Conservation (phyloP, 2,329 filamentous ascomycete genomes). For the Cordyceps militaris region DNA sequence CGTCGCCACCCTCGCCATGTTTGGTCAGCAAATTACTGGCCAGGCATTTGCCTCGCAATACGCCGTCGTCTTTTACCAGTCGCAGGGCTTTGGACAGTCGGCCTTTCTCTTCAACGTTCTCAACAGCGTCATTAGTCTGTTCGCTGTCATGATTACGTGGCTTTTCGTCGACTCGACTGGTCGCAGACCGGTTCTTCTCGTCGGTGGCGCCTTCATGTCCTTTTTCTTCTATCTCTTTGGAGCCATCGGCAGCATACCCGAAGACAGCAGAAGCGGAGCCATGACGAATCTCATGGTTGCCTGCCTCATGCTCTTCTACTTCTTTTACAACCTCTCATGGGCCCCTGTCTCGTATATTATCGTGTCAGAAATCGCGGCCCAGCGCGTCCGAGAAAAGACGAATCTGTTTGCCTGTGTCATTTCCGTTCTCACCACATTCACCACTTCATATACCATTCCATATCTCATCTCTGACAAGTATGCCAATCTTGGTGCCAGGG, state of each 20-base stretch:
- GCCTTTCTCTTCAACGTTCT: conserved; percentile 23
- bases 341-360: conserved; percentile 23
- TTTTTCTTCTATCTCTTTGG: conserved; percentile 21
- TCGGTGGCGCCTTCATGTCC: conserved; percentile 20
- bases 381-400: conserved; percentile 25
- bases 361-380: conserved; percentile 20
- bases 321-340: conserved; percentile 23
- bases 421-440: conserved; percentile 25
- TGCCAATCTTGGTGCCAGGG: conserved; percentile 27
- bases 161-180: conserved; percentile 21
- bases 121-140: conserved; percentile 14
- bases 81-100: conserved; percentile 20
- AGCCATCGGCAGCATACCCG: conserved; percentile 14
- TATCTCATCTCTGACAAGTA: conserved; percentile 31
- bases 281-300: conserved; percentile 19
- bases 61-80: conserved; percentile 24
- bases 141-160: conserved; percentile 18
- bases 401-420: conserved; percentile 23
- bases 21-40: conserved; percentile 27
- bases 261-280: not conserved
- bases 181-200: conserved; percentile 20
- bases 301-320: conserved; percentile 21
- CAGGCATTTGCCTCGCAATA: conserved; percentile 26
- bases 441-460: conserved; percentile 28
- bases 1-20: conserved; percentile 24